phyloP scores from a whole-genome alignment of 371 early-diverging fungal species.

The Smittium culicis region DNA sequence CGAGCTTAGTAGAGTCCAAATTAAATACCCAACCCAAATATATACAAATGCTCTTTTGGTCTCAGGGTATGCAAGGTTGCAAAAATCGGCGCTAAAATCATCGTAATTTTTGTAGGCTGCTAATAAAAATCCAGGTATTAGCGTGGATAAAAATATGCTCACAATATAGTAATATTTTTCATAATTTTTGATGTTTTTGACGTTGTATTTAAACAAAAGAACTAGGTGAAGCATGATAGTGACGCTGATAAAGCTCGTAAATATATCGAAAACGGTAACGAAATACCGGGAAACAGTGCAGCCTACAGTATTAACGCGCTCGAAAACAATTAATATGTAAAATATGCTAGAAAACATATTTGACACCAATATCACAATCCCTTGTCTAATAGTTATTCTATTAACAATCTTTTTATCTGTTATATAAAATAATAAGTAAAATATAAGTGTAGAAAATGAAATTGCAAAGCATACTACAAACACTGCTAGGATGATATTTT shows the following conservation, averaged over 20 bases:
- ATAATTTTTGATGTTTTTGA: neutral
- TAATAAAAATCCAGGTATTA: neutral
- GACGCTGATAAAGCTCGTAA: neutral
- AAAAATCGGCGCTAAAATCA: neutral
- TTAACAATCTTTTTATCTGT: neutral
- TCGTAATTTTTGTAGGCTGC: neutral
- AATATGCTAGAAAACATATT: neutral
- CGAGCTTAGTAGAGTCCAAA: neutral
- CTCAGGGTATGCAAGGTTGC: neutral
- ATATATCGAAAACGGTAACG: neutral
- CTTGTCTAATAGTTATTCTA: neutral
- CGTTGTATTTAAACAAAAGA: neutral
- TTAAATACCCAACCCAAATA: neutral
- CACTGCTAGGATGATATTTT: too few species aligned
- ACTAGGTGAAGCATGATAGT: neutral
- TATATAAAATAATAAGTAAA: neutral
- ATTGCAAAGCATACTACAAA: neutral
- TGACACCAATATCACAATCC: neutral
- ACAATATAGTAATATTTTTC: constrained; percentile 1
- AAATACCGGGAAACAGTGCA: neutral
- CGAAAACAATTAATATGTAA: neutral
- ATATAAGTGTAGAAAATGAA: neutral
- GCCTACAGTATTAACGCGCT: neutral
- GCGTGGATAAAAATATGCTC: neutral
- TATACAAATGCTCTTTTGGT: neutral